These are phyloP conservation scores for Coemansia sp. DNA, from an alignment of 192 early-diverging fungal species.

Conservation along the genomic window DNA sequence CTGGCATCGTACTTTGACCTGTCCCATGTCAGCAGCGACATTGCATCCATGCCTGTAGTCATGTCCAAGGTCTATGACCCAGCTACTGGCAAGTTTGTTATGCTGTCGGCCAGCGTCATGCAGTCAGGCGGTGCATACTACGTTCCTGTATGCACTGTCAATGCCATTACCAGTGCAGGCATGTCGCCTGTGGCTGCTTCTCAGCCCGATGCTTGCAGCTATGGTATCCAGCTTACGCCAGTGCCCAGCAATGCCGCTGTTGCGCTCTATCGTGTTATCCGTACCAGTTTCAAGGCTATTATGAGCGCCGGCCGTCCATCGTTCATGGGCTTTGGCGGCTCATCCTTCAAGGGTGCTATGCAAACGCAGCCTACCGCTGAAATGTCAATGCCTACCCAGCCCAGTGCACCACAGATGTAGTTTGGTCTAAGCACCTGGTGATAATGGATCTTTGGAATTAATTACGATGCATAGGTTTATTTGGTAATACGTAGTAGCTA, in stretches of 20 bases:
- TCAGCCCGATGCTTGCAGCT: conserved; percentile 4
- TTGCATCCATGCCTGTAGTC: conserved; percentile 7
- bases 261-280: conserved; percentile 1
- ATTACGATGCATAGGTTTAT: no score
- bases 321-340: background rate
- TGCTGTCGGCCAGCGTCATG: conserved; percentile 10
- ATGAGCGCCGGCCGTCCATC: background rate
- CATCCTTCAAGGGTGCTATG: no score
- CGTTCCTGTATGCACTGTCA: conserved; percentile 22
- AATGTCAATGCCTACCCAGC: no score
- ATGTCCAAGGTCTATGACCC: conserved; percentile 23
- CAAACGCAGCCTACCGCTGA: no score
- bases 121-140: conserved; percentile 16
- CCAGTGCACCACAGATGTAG: no score
- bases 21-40: conserved; percentile 3
- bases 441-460: no score
- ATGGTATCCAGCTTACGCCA: conserved; percentile 16
- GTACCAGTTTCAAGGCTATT: conserved; percentile 1
- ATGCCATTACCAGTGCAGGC: conserved; percentile 6
- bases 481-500: no score
- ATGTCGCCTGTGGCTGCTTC: background rate
- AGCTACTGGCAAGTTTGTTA: conserved; percentile 12
- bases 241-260: background rate
- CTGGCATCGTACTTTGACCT: conserved; percentile 30
- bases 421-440: no score